Percentiles rank a stretch among this genome's conserved stretches.
Evolutionary conservation across 768 basidiomycete species (phyloP).

Genomic region (Lactarius quietus): DNA sequence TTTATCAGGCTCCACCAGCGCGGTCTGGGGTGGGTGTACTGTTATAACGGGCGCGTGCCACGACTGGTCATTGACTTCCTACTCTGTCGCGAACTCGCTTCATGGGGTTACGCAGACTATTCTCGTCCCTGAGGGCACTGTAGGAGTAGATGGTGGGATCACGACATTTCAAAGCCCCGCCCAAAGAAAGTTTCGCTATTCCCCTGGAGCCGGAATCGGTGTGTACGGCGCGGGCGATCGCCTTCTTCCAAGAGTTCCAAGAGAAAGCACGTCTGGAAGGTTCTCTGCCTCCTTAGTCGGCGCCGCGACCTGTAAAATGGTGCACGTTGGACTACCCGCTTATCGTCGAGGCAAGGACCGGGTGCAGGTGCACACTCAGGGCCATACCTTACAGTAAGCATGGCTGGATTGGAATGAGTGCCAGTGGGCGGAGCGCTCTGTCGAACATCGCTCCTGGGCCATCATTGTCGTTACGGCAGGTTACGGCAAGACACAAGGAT

Average conservation of each 20-base stretch:
- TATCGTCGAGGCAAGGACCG: constrained; percentile 7
- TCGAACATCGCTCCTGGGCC: background rate
- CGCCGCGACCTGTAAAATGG: background rate
- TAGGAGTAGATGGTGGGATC: background rate
- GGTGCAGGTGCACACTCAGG: background rate
- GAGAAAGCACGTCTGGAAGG: background rate
- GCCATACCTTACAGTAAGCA: background rate
- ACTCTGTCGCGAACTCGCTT: background rate
- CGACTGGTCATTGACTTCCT: background rate
- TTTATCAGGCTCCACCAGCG: background rate
- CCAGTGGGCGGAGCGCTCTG: background rate
- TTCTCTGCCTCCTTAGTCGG: background rate
- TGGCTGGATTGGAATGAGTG: background rate
- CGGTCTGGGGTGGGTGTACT: background rate
- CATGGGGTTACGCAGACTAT: background rate
- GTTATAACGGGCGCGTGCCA: background rate
- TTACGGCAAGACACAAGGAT: constrained; percentile 3
- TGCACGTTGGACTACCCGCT: background rate
- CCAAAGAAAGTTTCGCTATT: background rate
- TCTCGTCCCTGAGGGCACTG: background rate
- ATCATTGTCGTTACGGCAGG: background rate
- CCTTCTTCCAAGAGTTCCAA: background rate
- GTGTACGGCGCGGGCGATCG: background rate
- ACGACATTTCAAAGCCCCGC: background rate
- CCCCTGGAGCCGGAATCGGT: background rate